These are phyloP conservation scores for Mycena sp. DNA, from an alignment of 1,284 basidiomycete genomes.

Conservation along the genomic window DNA sequence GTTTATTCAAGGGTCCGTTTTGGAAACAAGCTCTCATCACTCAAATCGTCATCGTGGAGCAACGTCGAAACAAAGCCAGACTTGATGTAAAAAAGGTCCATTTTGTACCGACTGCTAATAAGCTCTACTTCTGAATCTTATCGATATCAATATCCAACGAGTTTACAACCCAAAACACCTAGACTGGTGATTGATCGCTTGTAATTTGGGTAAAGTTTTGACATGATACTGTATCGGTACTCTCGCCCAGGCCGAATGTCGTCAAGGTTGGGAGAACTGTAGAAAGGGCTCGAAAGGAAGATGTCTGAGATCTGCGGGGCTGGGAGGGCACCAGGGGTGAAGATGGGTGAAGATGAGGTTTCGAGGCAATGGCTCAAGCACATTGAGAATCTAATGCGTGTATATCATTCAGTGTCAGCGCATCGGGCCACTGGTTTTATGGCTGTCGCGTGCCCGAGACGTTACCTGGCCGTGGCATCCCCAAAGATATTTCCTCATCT, in stretches of 20 bases:
- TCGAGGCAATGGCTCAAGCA: conserved; percentile 6
- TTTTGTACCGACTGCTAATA: no score
- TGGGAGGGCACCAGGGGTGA: not conserved
- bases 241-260: not conserved
- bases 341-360: not conserved
- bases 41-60: no score
- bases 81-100: no score
- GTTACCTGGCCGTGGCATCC: no score
- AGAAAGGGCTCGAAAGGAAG: no score
- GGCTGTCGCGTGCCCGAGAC: no score
- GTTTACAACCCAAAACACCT: not conserved
- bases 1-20: no score
- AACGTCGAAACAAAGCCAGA: no score
- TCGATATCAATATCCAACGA: not conserved
- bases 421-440: no score
- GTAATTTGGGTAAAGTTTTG: conserved; percentile 12
- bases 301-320: no score
- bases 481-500: not conserved
- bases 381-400: not conserved
- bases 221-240: not conserved
- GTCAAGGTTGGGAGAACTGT: conserved; percentile 6
- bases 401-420: not conserved
- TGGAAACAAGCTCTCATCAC: no score
- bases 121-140: not conserved
- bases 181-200: not conserved